phyloP scores from a whole-genome alignment of 1,139 yeast genomes.

The Taphrina pruni region DNA sequence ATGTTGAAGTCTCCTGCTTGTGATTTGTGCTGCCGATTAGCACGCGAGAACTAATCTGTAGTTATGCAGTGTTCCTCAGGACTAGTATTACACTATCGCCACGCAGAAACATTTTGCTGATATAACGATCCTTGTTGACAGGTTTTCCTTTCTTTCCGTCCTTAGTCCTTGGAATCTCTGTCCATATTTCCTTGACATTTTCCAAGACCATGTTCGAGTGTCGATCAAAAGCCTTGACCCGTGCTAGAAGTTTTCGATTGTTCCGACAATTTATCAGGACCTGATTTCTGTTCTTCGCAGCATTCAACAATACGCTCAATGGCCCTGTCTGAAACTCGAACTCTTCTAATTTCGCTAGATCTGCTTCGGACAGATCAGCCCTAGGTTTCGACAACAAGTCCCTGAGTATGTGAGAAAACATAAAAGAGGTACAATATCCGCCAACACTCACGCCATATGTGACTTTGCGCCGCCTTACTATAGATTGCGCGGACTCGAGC shows the following conservation, averaged over 20 bases:
- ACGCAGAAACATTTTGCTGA: conserved; percentile 85
- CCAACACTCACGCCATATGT: conserved; percentile 1
- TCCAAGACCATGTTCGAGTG: conserved; percentile 93
- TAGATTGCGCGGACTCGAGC: no score
- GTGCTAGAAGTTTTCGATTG: conserved; percentile 86
- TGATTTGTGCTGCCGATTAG: no score
- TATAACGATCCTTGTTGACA: conserved; percentile 79
- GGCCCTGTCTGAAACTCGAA: conserved; percentile 93
- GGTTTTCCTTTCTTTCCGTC: conserved; percentile 76
- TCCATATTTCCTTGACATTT: conserved; percentile 91
- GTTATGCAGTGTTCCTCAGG: conserved; percentile 56
- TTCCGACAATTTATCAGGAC: conserved; percentile 89
- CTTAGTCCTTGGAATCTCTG: conserved; percentile 67
- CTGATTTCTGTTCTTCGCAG: conserved; percentile 74
- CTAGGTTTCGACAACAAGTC: conserved; percentile 74
- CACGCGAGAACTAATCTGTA: not conserved
- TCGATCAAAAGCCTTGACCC: conserved; percentile 92
- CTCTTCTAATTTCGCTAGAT: conserved; percentile 81
- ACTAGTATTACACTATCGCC: conserved; percentile 95
- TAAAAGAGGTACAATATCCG: not conserved
- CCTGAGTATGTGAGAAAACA: conserved; percentile 51
- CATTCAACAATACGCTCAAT: conserved; percentile 78
- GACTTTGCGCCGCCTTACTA: not conserved
- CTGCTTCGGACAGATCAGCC: conserved; percentile 79
- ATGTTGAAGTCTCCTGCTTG: no score